Evolutionary conservation across 2,329 filamentous ascomycete species (phyloP).

Genomic region (Penicillium occitanis): DNA sequence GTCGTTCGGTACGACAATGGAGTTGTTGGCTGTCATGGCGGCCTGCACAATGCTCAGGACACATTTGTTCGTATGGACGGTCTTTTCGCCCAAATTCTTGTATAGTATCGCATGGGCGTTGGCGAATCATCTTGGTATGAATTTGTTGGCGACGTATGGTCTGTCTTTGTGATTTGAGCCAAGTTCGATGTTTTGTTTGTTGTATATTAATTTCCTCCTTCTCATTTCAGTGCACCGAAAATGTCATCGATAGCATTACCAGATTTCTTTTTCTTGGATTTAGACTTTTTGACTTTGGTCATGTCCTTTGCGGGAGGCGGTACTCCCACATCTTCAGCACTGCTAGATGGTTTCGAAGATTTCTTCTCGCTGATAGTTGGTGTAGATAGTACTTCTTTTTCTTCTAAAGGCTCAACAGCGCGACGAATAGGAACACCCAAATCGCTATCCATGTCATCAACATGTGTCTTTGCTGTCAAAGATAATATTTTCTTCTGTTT

Average conservation of each 20-base stretch:
- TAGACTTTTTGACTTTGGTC: constrained; percentile 53
- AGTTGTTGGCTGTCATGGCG: constrained; percentile 74
- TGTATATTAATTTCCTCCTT: constrained; percentile 15
- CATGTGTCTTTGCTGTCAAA: not conserved
- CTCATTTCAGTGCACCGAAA: constrained; percentile 59
- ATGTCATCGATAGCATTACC: constrained; percentile 70
- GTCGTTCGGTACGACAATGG: constrained; percentile 68
- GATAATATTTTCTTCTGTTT: not conserved
- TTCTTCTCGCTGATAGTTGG: not conserved
- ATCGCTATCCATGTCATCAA: not conserved
- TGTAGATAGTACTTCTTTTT: not conserved
- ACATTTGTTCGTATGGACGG: constrained; percentile 97
- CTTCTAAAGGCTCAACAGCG: not conserved
- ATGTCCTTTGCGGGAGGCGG: constrained; percentile 8
- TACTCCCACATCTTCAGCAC: constrained; percentile 22
- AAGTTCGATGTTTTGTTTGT: constrained; percentile 5
- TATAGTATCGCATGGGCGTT: constrained; percentile 88
- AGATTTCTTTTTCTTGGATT: constrained; percentile 45
- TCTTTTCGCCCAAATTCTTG: constrained; percentile 95
- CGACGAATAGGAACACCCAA: constrained; percentile 14
- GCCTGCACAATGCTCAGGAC: constrained; percentile 81
- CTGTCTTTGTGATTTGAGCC: constrained; percentile 49
- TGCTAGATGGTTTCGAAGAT: constrained; percentile 12
- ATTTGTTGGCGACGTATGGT: constrained; percentile 63
- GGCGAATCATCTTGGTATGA: constrained; percentile 74